Evolutionary conservation across 2,329 filamentous ascomycete species (phyloP), one percentile per base, ranked within the genome.

Genomic region (Ophiostoma perfectum): DNA sequence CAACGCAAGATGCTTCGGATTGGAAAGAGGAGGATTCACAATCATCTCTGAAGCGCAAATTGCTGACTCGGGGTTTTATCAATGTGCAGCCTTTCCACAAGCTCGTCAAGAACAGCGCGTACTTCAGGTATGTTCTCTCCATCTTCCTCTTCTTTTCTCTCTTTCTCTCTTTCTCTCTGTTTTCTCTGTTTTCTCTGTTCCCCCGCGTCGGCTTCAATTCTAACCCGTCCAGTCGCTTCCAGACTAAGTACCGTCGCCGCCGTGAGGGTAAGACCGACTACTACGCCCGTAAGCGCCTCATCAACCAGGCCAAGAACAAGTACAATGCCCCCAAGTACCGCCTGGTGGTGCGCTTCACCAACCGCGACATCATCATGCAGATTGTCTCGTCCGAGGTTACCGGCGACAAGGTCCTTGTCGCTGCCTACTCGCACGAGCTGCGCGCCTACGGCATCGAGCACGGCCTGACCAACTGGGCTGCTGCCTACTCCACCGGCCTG

Each of bases 291-390:
- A 98, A 98, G 92, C 91, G 95, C 80, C 88, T 99, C 83, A 95
- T 98, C 87, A 93, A 92, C 86, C 95, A 99, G 88, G 95, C 95
- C 85, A 99, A 98, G 92, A 99, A 99, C 92, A 99, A 99, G 91
- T 99, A 98, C 91, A 96, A 96, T 85, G 91, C 95, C 73, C 95
- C 95, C 84, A 99, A 99, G 89, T 98, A 99, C 90, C 92, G 95
- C 80, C 90, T 99, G 79, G 95, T 99, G 75, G 92, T 99, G 81
- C 95, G 95, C 82, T 97, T 96, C 90, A 96, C 92, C 87, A 96
- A 98, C 90, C 92, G 93, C 83, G 94, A 99, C 88, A 96, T 98
- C 86, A 91, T 98, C 85, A 89, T 88, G 84, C 95, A 99, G 87
- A 95, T 99, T 81, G 88, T 99, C 81, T 90, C 87, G 80, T 96